Conservation (phyloP, 768 basidiomycete genomes). For the Gyrodon lividus region DNA sequence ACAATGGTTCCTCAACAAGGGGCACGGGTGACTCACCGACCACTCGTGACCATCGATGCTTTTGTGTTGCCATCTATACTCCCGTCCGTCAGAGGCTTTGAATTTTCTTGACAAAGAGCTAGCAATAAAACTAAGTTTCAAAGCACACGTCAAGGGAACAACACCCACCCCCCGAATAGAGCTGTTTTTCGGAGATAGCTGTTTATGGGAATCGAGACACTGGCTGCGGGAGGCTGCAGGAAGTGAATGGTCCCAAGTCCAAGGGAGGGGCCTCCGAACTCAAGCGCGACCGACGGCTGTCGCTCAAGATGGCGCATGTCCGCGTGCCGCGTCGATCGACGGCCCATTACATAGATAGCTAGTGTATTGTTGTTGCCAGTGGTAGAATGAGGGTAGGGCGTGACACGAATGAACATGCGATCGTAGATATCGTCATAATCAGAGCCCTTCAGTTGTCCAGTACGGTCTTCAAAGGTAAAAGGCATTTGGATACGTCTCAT, state of each 20-base stretch:
- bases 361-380: constrained; percentile 34
- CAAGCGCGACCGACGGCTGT: constrained; percentile 56
- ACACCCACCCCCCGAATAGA: constrained; percentile 63
- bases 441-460: constrained; percentile 49
- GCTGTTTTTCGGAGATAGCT: constrained; percentile 63
- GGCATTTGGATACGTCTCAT: constrained; percentile 39
- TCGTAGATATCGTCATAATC: constrained; percentile 83
- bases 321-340: constrained; percentile 59
- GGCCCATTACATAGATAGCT: constrained; percentile 64
- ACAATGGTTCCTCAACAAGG: constrained; percentile 6
- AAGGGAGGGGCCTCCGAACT: constrained; percentile 53
- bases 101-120: constrained; percentile 74
- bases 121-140: not conserved
- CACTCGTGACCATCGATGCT: constrained; percentile 63
- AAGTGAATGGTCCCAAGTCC: constrained; percentile 62
- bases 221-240: constrained; percentile 37
- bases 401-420: constrained; percentile 65
- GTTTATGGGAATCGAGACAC: constrained; percentile 54
- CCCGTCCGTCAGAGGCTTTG: constrained; percentile 61
- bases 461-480: constrained; percentile 67
- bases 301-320: constrained; percentile 51
- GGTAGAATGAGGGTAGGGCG: constrained; percentile 43
- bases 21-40: constrained; percentile 53
- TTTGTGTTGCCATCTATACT: constrained; percentile 67
- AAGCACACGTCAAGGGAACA: not conserved